These are phyloP conservation scores for Pythium rishiriense DNA, from an alignment of 352 stramenopile species.

Conservation along the genomic window DNA sequence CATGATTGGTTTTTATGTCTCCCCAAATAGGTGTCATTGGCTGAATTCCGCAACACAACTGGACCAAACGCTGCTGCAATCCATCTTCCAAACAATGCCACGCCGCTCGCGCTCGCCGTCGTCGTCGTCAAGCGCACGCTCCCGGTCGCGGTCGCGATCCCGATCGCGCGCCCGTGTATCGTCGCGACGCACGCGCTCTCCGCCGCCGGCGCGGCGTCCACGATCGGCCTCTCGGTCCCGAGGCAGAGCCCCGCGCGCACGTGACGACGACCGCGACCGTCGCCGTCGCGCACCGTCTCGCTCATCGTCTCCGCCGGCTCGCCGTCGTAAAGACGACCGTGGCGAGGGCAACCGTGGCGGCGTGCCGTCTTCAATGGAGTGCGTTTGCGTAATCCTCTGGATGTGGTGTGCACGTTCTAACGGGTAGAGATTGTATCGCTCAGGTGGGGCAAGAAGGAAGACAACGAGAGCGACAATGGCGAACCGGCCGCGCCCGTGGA, in stretches of 20 bases:
- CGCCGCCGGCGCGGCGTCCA: neutral
- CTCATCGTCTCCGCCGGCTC: conserved; percentile 11
- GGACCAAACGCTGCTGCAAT: neutral
- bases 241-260: neutral
- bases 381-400: conserved; percentile 4
- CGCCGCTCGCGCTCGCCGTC: conserved; percentile 5
- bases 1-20: neutral
- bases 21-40: neutral
- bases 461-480: conserved; percentile 39
- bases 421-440: neutral
- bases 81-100: neutral
- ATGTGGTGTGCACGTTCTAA: neutral
- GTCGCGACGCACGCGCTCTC: neutral
- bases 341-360: conserved; percentile 36
- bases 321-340: neutral
- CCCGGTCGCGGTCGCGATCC: conserved; percentile 15
- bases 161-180: neutral
- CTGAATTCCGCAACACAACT: neutral
- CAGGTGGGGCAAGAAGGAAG: conserved; percentile 77
- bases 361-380: conserved; percentile 51
- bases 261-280: neutral
- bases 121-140: neutral
- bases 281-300: conserved; percentile 1
- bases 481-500: conserved; percentile 54
- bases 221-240: conserved; percentile 1